Base-by-base conservation (phyloP, 2,329 filamentous ascomycete genomes). In the Penicillium frequentans region DNA sequence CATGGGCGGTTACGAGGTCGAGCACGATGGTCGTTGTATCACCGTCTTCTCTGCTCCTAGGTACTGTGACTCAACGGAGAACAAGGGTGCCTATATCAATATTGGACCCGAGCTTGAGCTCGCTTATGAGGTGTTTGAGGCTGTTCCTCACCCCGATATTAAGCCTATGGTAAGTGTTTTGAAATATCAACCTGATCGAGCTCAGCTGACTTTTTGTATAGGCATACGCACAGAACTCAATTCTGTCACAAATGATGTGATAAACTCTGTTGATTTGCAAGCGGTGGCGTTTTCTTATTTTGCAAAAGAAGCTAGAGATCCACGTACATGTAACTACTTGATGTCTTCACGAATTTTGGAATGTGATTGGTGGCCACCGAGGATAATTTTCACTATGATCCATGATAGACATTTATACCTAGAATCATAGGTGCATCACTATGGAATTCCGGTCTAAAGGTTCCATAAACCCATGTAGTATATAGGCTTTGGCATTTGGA, bases 1-100 rank as follows among this genome's bases (percentile, higher is more conserved):
- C 68, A 99, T 99, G 95, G 93, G 95, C 59, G 95, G 95, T n/a
- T 99, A 98, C 71, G 93, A 99, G 74, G 90, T 96, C 65, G 93
- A 99, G 81, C 95, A 99, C 74, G 90, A 95, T 68, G 95, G 93
- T 63, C 88, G 86, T 67, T 99, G 95, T 74, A 97, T 99, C 68
- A 99, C 95, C 47, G 95, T 99, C 66, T 99, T 99, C 82, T 98
- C 93, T 42, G 95, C 95, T 26, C 95, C 95, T 39, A 96, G 88
- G 76, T 99, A 99, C 76, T 99, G 95, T 77, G 95, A 99, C 73
- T 91, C 91, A 68, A 98, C 95, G 0, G 93, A 96, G 79, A 99
- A 99, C 79, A 95, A 93, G 80, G 95, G 95, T 63, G 95, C 95
- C 19, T 99, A 96, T 76, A 99, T 99, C 84, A 98, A 99, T 77